Evolutionary conservation across 805 yeast genomes (phyloP).

Genomic region (Lipomyces yamanashiensis): DNA sequence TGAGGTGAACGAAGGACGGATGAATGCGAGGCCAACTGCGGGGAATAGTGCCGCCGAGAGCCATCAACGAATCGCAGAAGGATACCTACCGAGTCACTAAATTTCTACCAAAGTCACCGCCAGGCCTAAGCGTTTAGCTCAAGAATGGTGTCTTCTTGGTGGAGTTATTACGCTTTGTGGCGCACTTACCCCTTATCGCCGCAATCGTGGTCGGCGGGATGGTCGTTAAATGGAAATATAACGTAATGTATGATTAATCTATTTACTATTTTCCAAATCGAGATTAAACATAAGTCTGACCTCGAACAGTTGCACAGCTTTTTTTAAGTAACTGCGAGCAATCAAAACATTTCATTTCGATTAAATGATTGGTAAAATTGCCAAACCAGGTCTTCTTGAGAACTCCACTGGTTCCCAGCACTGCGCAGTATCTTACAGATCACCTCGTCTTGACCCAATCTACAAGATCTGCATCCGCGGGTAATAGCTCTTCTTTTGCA

Average conservation of each 20-base stretch:
- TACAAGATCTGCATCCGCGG: too few species aligned
- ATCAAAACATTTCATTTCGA: too few species aligned
- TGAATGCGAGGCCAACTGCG: background rate
- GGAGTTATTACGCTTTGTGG: constrained; percentile 2
- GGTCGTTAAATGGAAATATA: background rate
- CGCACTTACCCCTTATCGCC: constrained; percentile 14
- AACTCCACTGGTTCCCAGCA: too few species aligned
- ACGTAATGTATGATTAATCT: background rate
- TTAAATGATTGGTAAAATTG: too few species aligned
- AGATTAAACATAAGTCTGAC: too few species aligned
- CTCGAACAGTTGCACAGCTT: too few species aligned
- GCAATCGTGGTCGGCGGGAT: background rate
- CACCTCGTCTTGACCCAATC: too few species aligned
- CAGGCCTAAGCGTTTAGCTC: constrained; percentile 1
- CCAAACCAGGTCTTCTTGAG: too few species aligned
- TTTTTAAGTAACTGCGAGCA: too few species aligned
- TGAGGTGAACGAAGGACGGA: background rate
- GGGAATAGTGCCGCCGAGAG: background rate
- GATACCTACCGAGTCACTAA: background rate
- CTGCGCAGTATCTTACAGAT: too few species aligned
- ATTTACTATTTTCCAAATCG: background rate
- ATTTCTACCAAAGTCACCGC: background rate
- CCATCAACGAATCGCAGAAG: background rate
- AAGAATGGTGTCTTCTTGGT: background rate
- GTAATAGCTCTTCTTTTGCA: too few species aligned